A percentile compares a stretch with the other conserved stretches of the same genome.
These are phyloP conservation scores for Mycena capillaripes DNA, from an alignment of 768 basidiomycete genomes.

Conservation along the genomic window DNA sequence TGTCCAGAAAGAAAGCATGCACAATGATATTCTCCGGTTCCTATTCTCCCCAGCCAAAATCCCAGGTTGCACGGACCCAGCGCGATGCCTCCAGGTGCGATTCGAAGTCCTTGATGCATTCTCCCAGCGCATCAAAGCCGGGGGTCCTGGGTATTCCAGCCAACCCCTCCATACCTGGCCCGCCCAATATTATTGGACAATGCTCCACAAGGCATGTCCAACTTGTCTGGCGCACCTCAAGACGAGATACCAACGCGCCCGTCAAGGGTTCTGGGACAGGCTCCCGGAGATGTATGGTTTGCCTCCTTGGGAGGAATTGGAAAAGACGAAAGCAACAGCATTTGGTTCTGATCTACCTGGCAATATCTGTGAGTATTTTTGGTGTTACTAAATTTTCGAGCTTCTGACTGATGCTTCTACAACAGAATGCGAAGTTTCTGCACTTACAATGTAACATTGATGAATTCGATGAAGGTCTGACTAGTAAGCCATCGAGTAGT, in stretches of 20 bases:
- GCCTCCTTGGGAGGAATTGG: conserved; percentile 13
- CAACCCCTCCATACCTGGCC: conserved; percentile 14
- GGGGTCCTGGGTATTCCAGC: neutral
- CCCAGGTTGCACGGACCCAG: neutral
- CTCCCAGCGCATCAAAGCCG: neutral
- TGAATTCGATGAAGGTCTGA: too few species aligned
- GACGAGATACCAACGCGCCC: neutral
- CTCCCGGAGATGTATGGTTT: conserved; percentile 16
- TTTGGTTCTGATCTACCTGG: neutral
- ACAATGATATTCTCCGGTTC: neutral
- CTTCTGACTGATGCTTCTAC: too few species aligned
- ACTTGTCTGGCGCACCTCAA: neutral
- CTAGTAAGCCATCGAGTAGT: too few species aligned
- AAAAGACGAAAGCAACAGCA: conserved; percentile 1
- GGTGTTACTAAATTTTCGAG: too few species aligned
- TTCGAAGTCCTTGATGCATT: neutral
- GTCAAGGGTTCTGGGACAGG: conserved; percentile 9
- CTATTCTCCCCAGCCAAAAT: neutral
- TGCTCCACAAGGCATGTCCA: neutral
- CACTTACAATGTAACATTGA: too few species aligned
- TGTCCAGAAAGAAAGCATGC: neutral
- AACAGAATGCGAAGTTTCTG: too few species aligned
- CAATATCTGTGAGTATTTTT: neutral
- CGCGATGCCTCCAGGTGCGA: neutral
- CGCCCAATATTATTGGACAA: conserved; percentile 1